Percentiles rank a stretch among this genome's conserved stretches.
These are phyloP conservation scores for Phaeotremella fagi DNA, from an alignment of 768 basidiomycete species.

Conservation along the genomic window DNA sequence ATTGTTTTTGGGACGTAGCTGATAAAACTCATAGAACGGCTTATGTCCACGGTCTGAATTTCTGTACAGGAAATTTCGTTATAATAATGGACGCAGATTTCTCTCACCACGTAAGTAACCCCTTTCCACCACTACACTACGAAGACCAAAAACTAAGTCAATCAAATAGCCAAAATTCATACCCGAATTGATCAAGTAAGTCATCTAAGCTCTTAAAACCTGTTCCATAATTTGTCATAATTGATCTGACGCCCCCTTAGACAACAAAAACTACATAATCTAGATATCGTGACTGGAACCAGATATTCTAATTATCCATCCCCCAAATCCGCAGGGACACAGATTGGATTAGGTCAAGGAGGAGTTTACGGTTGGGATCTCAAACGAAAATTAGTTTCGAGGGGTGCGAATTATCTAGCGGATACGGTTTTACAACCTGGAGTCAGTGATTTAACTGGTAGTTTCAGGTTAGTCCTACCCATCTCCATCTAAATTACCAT, in stretches of 20 bases:
- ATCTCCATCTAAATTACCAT: neutral
- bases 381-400: constrained; percentile 76
- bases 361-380: constrained; percentile 92
- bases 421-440: constrained; percentile 78
- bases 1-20: neutral
- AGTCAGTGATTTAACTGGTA: constrained; percentile 84
- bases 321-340: constrained; percentile 53
- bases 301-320: constrained; percentile 59
- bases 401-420: constrained; percentile 86
- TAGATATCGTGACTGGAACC: constrained; percentile 91
- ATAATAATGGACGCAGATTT: constrained; percentile 98
- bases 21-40: constrained; percentile 61
- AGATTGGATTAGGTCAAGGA: constrained; percentile 60
- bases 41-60: constrained; percentile 85
- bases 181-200: constrained; percentile 78
- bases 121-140: neutral
- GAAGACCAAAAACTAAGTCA: neutral
- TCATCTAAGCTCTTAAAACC: neutral
- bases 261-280: constrained; percentile 74
- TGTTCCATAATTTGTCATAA: neutral
- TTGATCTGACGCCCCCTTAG: constrained; percentile 49
- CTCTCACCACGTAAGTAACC: constrained; percentile 75
- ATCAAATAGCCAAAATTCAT: constrained; percentile 79
- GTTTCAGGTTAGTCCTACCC: constrained; percentile 65
- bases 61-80: constrained; percentile 84